A percentile compares a stretch with the other conserved stretches of the same genome.
These are phyloP conservation scores for Coniophora puteana DNA, from an alignment of 1,284 basidiomycete genomes.

Conservation along the genomic window DNA sequence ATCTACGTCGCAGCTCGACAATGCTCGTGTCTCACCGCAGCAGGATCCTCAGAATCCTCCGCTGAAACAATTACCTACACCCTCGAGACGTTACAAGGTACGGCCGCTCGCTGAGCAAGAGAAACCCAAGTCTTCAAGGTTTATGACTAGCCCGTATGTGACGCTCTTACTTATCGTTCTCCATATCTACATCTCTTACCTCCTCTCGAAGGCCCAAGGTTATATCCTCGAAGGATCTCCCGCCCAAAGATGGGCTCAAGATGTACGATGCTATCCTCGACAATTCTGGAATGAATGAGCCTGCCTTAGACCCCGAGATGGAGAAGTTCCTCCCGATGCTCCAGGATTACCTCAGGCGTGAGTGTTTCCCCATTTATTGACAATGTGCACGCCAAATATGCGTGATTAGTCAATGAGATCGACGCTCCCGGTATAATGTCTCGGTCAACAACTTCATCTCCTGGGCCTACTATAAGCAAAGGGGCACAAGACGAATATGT, in stretches of 20 bases:
- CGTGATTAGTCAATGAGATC: too few species aligned
- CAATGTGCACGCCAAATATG: too few species aligned
- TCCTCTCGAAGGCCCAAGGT: constrained; percentile 46
- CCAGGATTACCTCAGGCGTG: constrained; percentile 66
- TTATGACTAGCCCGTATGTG: constrained; percentile 26
- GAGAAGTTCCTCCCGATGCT: constrained; percentile 71
- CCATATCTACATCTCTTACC: constrained; percentile 6
- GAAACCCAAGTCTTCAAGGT: too few species aligned
- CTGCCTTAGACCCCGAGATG: constrained; percentile 53
- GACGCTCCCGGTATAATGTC: too few species aligned
- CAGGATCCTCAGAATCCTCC: too few species aligned
- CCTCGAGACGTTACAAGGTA: too few species aligned
- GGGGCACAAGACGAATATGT: constrained; percentile 77
- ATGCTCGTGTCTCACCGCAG: too few species aligned
- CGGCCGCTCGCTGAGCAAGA: constrained; percentile 10
- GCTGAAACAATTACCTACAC: too few species aligned
- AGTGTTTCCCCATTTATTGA: constrained; percentile 14
- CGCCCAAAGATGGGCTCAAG: constrained; percentile 43
- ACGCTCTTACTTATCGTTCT: not conserved
- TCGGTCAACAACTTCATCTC: too few species aligned
- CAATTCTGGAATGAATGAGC: constrained; percentile 26
- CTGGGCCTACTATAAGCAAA: too few species aligned
- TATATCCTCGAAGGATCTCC: constrained; percentile 46
- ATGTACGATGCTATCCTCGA: constrained; percentile 70
- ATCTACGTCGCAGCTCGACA: not conserved